Evolutionary conservation across 139 green algal species (phyloP).

Genomic region (Tetraselmis striata): DNA sequence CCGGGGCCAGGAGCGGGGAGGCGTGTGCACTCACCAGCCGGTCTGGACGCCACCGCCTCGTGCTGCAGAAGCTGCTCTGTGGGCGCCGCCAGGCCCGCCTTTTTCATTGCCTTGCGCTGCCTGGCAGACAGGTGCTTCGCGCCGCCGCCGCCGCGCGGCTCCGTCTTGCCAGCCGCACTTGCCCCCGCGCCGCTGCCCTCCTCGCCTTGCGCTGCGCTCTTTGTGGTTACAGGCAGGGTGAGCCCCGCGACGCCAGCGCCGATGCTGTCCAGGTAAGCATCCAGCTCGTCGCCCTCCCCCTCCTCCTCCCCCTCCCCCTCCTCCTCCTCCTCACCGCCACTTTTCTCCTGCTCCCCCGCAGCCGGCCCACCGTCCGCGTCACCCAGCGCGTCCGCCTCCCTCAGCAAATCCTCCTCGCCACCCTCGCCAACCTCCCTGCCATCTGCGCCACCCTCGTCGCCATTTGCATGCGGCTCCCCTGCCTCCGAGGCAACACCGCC

Average conservation of each 20-base stretch:
- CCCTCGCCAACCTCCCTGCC: neutral
- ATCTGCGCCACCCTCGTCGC: neutral
- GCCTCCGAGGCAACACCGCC: too few species aligned
- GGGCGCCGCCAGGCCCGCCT: neutral
- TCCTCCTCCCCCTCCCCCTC: conserved; percentile 15
- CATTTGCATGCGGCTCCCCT: neutral
- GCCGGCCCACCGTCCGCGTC: neutral
- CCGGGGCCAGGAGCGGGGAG: too few species aligned
- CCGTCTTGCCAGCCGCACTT: neutral
- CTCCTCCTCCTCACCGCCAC: neutral
- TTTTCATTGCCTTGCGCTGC: conserved; percentile 33
- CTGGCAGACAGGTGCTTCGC: conserved; percentile 57
- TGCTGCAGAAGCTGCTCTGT: neutral
- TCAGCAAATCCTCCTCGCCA: conserved; percentile 1
- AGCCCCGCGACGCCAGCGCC: neutral
- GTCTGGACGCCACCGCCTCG: too few species aligned
- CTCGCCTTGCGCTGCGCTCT: conserved; percentile 2
- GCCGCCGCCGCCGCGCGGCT: conserved; percentile 19
- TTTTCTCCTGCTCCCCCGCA: too few species aligned
- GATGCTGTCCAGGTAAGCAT: conserved; percentile 54
- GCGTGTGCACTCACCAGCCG: too few species aligned
- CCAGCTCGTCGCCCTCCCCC: conserved; percentile 28
- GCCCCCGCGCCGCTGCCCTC: neutral
- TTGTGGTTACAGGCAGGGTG: neutral
- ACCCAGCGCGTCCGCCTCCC: neutral